Conservation (phyloP, 2,329 filamentous ascomycete species). For the Gaeumannomyces tritici region DNA sequence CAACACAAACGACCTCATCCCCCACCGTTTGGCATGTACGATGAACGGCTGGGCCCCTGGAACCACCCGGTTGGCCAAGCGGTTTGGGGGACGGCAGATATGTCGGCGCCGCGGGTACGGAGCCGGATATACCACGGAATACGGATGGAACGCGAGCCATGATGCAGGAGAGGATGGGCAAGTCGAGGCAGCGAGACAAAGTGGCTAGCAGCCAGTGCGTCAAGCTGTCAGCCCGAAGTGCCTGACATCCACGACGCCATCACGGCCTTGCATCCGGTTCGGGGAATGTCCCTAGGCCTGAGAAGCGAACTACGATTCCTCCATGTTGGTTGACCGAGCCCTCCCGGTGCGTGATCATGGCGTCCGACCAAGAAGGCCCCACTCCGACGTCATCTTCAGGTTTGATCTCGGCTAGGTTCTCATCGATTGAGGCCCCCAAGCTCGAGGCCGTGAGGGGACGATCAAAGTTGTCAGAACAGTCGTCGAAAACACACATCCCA, state of each 20-base stretch:
- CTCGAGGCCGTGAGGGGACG: neutral
- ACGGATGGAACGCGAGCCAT: too few species aligned
- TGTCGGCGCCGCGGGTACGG: too few species aligned
- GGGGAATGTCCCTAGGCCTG: neutral
- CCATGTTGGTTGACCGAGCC: neutral
- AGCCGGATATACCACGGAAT: too few species aligned
- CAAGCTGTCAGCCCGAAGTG: too few species aligned
- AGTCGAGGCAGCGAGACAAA: too few species aligned
- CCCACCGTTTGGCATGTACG: too few species aligned
- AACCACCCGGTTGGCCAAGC: too few species aligned
- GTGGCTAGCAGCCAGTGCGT: too few species aligned
- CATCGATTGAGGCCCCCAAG: neutral
- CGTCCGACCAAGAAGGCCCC: neutral
- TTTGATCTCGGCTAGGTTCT: constrained; percentile 21
- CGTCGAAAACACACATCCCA: constrained; percentile 25
- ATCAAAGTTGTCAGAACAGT: neutral
- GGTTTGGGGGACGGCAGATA: too few species aligned
- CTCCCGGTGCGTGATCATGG: neutral
- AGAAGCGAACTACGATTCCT: neutral
- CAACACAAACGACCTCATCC: too few species aligned
- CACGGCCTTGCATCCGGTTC: neutral
- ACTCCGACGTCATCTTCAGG: constrained; percentile 27
- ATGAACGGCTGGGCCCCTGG: too few species aligned
- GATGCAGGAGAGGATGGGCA: too few species aligned
- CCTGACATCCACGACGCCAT: neutral